Evolutionary conservation across 257 asterid species (phyloP).

Genomic region (Ehretia macrophylla): DNA sequence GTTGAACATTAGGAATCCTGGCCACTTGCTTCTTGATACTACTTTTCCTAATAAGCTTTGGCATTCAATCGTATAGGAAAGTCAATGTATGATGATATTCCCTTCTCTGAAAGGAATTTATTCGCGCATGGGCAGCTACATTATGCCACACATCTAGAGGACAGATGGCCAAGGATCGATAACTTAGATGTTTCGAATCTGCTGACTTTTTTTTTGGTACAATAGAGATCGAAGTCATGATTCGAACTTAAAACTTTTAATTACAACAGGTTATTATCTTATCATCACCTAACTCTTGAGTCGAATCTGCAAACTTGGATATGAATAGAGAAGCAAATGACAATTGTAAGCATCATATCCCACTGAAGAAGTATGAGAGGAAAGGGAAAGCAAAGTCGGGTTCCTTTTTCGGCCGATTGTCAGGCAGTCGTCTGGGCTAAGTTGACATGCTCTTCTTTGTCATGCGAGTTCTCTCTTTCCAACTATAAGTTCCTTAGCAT

Average conservation of each 20-base stretch:
- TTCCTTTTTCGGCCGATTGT: neutral
- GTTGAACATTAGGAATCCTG: too few species aligned
- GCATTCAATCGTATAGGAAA: too few species aligned
- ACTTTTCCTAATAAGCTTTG: neutral
- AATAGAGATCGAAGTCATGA: too few species aligned
- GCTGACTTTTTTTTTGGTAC: too few species aligned
- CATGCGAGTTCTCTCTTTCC: neutral
- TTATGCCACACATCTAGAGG: neutral
- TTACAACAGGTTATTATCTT: too few species aligned
- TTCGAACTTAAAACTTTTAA: too few species aligned
- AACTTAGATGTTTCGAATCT: too few species aligned
- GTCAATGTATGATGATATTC: too few species aligned
- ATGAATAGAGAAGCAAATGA: neutral
- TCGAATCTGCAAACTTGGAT: neutral
- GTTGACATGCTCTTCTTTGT: constrained; percentile 1
- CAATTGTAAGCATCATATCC: too few species aligned
- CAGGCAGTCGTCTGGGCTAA: neutral
- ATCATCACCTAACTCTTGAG: neutral
- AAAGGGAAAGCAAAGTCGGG: too few species aligned
- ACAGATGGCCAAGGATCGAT: neutral
- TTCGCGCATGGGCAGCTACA: neutral
- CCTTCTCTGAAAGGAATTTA: neutral
- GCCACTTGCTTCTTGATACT: too few species aligned
- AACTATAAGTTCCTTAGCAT: neutral
- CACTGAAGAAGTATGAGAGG: too few species aligned